These are phyloP conservation scores for Alternaria metachromatica DNA, from an alignment of 2,329 filamentous ascomycete species.

Conservation along the genomic window DNA sequence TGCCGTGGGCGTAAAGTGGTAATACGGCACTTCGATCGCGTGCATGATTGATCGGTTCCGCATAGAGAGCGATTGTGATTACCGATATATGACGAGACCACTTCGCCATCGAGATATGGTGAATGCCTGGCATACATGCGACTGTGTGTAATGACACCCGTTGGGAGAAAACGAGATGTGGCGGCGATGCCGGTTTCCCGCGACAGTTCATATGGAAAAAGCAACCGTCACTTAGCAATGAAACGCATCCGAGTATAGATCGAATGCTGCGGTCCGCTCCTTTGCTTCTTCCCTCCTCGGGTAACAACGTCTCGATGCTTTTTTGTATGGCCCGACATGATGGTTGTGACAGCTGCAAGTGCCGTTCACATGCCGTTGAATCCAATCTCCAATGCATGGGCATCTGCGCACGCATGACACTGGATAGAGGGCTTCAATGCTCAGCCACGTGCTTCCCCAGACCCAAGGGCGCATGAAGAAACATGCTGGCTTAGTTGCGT, in stretches of 20 bases:
- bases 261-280: background rate
- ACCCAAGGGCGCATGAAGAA: constrained; percentile 15
- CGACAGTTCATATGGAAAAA: background rate
- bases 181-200: background rate
- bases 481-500: constrained; percentile 6
- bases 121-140: background rate
- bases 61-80: background rate
- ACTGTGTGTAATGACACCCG: background rate
- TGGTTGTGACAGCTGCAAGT: constrained; percentile 4
- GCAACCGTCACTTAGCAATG: background rate
- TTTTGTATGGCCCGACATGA: constrained; percentile 5
- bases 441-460: constrained; percentile 1
- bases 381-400: constrained; percentile 1
- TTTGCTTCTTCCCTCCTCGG: constrained; percentile 6
- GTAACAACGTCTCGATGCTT: background rate
- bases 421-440: background rate
- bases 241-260: background rate
- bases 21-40: background rate
- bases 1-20: background rate
- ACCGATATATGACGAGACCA: background rate
- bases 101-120: background rate
- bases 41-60: background rate
- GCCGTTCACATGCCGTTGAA: background rate
- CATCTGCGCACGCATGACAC: background rate
- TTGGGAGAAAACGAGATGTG: background rate